phyloP scores from a whole-genome alignment of 441 rosid species.

The Populus tomentosa region DNA sequence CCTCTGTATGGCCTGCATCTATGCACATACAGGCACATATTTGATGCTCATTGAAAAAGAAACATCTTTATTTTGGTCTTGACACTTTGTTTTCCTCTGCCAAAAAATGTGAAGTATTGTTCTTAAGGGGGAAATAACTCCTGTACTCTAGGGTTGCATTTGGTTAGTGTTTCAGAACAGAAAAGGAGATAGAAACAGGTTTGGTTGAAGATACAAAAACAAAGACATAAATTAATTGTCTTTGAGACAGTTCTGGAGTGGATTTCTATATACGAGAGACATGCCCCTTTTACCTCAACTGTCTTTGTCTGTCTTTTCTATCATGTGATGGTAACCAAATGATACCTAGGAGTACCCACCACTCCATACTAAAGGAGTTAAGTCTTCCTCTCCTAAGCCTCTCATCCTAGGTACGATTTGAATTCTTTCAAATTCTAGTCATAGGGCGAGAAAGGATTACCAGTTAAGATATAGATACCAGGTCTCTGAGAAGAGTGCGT shows the following conservation, averaged over 20 bases:
- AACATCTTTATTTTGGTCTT: background rate
- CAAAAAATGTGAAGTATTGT: background rate
- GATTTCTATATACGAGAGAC: too few species aligned
- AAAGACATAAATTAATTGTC: too few species aligned
- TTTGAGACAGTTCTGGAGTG: too few species aligned
- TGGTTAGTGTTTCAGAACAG: too few species aligned
- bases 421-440: background rate
- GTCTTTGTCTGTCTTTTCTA: too few species aligned
- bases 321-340: too few species aligned
- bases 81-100: background rate
- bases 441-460: background rate
- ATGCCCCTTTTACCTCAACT: too few species aligned
- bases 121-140: background rate
- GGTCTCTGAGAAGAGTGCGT: background rate
- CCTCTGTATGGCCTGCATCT: background rate
- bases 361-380: background rate
- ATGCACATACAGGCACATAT: background rate
- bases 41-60: too few species aligned
- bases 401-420: background rate
- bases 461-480: background rate
- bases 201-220: too few species aligned
- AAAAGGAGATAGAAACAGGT: too few species aligned
- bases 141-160: too few species aligned
- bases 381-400: background rate
- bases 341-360: too few species aligned